Base-by-base conservation (phyloP, 75 land plant species). In the Sequoia sempervirens region DNA sequence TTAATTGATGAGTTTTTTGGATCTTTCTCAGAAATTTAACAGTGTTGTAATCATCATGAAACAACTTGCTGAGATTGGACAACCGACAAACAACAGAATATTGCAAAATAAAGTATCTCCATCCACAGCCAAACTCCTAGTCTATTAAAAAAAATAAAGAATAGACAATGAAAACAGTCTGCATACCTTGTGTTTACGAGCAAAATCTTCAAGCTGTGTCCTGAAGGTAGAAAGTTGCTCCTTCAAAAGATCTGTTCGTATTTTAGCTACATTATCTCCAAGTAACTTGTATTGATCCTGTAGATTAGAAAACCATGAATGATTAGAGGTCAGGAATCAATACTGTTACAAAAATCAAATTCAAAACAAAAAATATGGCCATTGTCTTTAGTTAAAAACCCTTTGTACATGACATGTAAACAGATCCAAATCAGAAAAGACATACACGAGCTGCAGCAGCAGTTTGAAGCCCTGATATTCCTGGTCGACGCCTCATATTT, bases 181-280 rank as follows among this genome's bases (percentile, higher is more conserved):
- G 38, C 43, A 43, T 8, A 94, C 98, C 95, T 97, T 97, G 88
- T 97, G 98, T 83, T 97, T 97, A 75, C 93, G 91, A 75, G 99
- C 98, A 83, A 96, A 97, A 12, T 97, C 99, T 84, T 97, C 99
- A 17, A 96, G 89, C 83, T 97, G 99, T 81, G 90, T 85, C 54
- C 93, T 90, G 75, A 97, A 97, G 3, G 96, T 96, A 41, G 88
- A 75, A 23, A 97, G 96, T 88, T 97, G 99, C 78, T 96, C 98
- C 79, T 93, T 97, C 96, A 97, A 93, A n/a, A 93, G 84, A 89
- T 97, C 99, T 23, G 91, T 93, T 46, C 95, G 75, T 23, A 96
- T 40, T 80, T 87, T 95, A 6, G 99, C 98, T 18, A 97, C 96
- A 93, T 97, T 93, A 81, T 97, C 99, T 2, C 99, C 99, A 6